Conservation (phyloP, 1,284 basidiomycete species). For the Fomitopsis palustris region DNA sequence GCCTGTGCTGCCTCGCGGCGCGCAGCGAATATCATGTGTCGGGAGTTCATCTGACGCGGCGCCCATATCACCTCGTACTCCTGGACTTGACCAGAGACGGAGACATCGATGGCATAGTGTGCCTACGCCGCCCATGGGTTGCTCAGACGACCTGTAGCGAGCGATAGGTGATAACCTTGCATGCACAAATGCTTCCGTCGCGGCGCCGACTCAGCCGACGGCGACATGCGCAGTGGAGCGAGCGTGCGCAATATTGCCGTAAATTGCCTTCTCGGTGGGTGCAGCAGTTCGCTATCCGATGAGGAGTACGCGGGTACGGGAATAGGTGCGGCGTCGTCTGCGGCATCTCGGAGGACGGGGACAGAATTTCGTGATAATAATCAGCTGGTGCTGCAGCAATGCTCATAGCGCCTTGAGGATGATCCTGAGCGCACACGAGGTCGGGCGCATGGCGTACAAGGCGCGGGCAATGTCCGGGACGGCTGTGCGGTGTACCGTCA, state of each 20-base stretch:
- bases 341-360: not conserved
- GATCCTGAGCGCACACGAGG: constrained; percentile 1
- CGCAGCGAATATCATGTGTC: not conserved
- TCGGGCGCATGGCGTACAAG: not conserved
- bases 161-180: not conserved
- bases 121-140: constrained; percentile 1
- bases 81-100: constrained; percentile 1
- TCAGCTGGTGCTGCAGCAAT: not conserved
- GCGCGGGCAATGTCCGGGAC: not conserved
- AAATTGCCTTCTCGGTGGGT: not conserved
- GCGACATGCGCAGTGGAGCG: not conserved
- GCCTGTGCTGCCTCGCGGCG: not conserved
- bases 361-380: not conserved
- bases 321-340: not conserved
- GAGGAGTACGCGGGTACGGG: not conserved
- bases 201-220: constrained; percentile 1
- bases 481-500: not conserved
- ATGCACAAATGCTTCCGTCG: not conserved
- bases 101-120: constrained; percentile 4
- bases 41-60: not conserved
- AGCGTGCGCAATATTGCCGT: not conserved
- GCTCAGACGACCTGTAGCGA: not conserved
- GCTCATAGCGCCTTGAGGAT: not conserved
- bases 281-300: not conserved
- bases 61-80: not conserved